Evolutionary conservation across 2,329 filamentous ascomycete species (phyloP).

Genomic region (Elsinoe perseae): DNA sequence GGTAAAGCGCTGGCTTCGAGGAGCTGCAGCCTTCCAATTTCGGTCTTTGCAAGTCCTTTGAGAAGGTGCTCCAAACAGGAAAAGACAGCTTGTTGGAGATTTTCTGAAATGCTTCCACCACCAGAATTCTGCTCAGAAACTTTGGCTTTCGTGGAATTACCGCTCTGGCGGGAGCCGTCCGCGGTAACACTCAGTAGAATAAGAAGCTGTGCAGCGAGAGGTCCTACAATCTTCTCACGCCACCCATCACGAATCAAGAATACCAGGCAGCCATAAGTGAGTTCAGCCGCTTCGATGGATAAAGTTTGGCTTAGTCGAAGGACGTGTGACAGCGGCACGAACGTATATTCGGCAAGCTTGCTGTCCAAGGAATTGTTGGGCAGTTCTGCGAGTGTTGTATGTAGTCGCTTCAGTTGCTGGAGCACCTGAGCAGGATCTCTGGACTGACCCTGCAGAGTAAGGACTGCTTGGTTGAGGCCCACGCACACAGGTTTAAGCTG

Average conservation of each 20-base stretch:
- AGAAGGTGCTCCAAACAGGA: constrained; percentile 62
- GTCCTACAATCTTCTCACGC: constrained; percentile 60
- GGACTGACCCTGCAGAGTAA: constrained; percentile 43
- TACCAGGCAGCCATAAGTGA: constrained; percentile 65
- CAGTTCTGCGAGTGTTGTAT: constrained; percentile 33
- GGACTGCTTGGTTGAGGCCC: constrained; percentile 47
- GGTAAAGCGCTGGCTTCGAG: constrained; percentile 57
- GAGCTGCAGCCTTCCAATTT: constrained; percentile 45
- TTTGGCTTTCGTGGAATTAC: constrained; percentile 34
- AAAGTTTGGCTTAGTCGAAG: constrained; percentile 68
- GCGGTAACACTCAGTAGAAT: constrained; percentile 77
- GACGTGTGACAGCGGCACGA: constrained; percentile 85
- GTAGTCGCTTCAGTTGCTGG: constrained; percentile 40
- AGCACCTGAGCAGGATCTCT: constrained; percentile 41
- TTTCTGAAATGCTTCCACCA: constrained; percentile 51
- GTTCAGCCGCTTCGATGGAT: constrained; percentile 64
- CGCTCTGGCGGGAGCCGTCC: constrained; percentile 59
- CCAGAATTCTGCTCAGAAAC: neutral
- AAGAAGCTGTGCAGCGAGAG: constrained; percentile 74
- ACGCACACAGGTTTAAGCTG: constrained; percentile 54
- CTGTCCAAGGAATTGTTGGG: constrained; percentile 51
- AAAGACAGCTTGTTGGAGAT: constrained; percentile 65
- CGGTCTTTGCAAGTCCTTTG: constrained; percentile 45
- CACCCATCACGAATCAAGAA: constrained; percentile 72
- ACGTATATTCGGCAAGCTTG: constrained; percentile 86